Evolutionary conservation across 176 grass and related monocot species (phyloP).

Genomic region (Phoenix dactylifera): DNA sequence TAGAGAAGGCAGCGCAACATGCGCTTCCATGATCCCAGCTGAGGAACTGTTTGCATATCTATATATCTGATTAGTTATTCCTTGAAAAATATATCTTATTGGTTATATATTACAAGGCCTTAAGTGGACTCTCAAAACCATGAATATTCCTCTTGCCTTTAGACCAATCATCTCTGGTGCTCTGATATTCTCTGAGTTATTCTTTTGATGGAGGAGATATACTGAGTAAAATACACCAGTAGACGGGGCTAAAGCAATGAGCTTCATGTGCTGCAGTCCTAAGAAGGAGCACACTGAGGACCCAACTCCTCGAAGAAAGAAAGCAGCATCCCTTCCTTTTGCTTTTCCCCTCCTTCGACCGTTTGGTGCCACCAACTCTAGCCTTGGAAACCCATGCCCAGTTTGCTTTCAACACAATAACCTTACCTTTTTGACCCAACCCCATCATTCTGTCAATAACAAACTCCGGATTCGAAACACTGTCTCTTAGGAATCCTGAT

Average conservation of each 20-base stretch:
- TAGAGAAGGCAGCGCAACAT: no score
- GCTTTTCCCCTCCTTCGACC: background rate
- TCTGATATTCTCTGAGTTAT: conserved; percentile 15
- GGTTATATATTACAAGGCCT: no score
- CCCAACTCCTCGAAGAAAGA: conserved; percentile 9
- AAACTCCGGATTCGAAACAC: conserved; percentile 19
- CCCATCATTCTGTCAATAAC: conserved; percentile 23
- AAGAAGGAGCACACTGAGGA: background rate
- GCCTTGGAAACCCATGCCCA: no score
- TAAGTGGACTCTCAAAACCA: no score
- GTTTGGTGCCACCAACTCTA: no score
- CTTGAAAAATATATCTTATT: no score
- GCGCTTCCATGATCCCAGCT: no score
- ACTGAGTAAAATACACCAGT: conserved; percentile 18
- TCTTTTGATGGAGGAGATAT: conserved; percentile 32
- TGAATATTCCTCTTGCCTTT: background rate
- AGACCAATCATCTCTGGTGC: conserved; percentile 24
- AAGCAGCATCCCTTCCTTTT: background rate
- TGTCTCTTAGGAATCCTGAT: conserved; percentile 6
- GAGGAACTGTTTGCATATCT: no score
- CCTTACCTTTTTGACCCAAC: conserved; percentile 14
- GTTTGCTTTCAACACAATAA: background rate
- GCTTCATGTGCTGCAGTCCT: conserved; percentile 26
- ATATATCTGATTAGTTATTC: no score
- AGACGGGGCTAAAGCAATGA: conserved; percentile 13